These are phyloP conservation scores for Chernovozyma sophiae-reginae DNA, from an alignment of 1,139 yeast species.

Conservation along the genomic window DNA sequence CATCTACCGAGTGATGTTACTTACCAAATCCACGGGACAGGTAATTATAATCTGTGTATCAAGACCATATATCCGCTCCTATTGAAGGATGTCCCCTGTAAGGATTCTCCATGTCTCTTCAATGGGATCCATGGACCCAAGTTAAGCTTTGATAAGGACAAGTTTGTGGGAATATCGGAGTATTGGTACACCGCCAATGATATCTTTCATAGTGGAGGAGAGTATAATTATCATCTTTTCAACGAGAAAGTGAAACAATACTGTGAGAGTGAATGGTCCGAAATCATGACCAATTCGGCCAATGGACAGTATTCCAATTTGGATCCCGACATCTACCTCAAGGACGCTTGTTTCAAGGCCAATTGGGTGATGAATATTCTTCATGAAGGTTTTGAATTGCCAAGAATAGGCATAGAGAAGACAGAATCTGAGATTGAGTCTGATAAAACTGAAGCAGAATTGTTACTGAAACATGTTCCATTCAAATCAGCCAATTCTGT, in stretches of 20 bases:
- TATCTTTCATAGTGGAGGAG: slow-evolving; percentile 73
- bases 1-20: slow-evolving; percentile 33
- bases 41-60: slow-evolving; percentile 64
- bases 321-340: slow-evolving; percentile 44
- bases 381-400: slow-evolving; percentile 77
- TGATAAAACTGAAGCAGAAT: slow-evolving; percentile 20
- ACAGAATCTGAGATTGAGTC: slow-evolving; percentile 18
- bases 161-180: slow-evolving; percentile 75
- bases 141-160: slow-evolving; percentile 65
- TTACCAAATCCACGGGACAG: slow-evolving; percentile 57
- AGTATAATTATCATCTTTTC: slow-evolving; percentile 59
- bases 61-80: slow-evolving; percentile 67
- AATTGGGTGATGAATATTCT: slow-evolving; percentile 74
- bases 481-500: slow-evolving; percentile 60
- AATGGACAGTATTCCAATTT: slow-evolving; percentile 49
- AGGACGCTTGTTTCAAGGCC: slow-evolving; percentile 76
- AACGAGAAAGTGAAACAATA: slow-evolving; percentile 56
- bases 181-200: slow-evolving; percentile 87
- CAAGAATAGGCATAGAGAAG: slow-evolving; percentile 53
- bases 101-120: slow-evolving; percentile 69
- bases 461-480: slow-evolving; percentile 42
- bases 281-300: slow-evolving; percentile 44
- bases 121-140: slow-evolving; percentile 80
- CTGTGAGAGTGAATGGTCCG: slow-evolving; percentile 65
- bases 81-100: slow-evolving; percentile 68